Evolutionary conservation across 2,329 filamentous ascomycete species (phyloP).

Genomic region (Aspergillus thermomutatus): DNA sequence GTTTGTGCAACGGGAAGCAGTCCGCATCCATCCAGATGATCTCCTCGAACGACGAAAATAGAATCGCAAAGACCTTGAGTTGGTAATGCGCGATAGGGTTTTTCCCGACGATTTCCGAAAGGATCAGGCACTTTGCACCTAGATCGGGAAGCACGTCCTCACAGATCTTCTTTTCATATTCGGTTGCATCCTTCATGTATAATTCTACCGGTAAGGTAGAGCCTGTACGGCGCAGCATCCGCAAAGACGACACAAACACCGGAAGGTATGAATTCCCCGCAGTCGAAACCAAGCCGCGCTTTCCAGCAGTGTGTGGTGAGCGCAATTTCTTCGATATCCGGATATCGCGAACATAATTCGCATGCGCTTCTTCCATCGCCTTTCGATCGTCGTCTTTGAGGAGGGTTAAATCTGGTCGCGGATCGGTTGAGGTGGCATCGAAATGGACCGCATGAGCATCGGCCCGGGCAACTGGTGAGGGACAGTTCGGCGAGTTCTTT

Average conservation of each 20-base stretch:
- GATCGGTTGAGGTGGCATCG: conserved; percentile 24
- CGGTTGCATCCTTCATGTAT: conserved; percentile 38
- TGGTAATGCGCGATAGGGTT: conserved; percentile 47
- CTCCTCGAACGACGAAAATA: conserved; percentile 58
- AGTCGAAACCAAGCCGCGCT: conserved; percentile 51
- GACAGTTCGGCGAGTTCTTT: conserved; percentile 28
- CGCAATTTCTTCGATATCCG: conserved; percentile 26
- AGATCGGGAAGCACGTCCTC: conserved; percentile 39
- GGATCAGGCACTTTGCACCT: conserved; percentile 41
- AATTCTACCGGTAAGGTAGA: conserved; percentile 50
- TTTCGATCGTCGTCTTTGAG: conserved; percentile 32
- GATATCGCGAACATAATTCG: conserved; percentile 37
- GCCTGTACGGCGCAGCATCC: conserved; percentile 52
- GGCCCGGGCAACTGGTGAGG: conserved; percentile 24
- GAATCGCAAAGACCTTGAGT: conserved; percentile 54
- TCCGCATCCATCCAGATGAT: conserved; percentile 58
- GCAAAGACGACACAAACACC: conserved; percentile 49
- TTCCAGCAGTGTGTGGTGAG: conserved; percentile 35
- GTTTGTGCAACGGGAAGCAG: conserved; percentile 48
- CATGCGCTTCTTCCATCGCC: conserved; percentile 39
- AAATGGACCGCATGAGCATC: conserved; percentile 26
- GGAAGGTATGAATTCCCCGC: conserved; percentile 49
- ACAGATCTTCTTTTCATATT: conserved; percentile 42
- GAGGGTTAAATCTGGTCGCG: conserved; percentile 35
- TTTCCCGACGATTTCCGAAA: conserved; percentile 42